Base-by-base conservation (phyloP, 2,329 filamentous ascomycete species). In the Nannizziopsis barbatae region DNA sequence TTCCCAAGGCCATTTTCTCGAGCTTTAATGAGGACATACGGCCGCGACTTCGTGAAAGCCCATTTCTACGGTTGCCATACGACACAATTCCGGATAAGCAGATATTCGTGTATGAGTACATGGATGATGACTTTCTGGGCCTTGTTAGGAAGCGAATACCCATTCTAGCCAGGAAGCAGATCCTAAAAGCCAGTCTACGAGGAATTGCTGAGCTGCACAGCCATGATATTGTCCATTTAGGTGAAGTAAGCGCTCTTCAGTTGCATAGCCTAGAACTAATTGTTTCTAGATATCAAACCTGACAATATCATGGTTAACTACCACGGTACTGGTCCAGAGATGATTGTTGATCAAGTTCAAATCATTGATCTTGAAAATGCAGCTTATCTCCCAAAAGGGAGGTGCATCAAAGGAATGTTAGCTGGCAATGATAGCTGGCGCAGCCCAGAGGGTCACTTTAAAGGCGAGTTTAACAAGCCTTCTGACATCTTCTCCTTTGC, bases 21-120 rank as follows among this genome's bases (percentile, higher is more conserved):
- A 53, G 32, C 47, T 57, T 54, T 20, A 50, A 52, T 18, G 48
- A 53, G 41, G 52, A 54, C 27, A 56, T 60, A 47, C 53, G 46
- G 36, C 59, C 60, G n/a, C 51, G 49, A 10, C 52, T 65, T 50
- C 44, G 22, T 45, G 40, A 62, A 63, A 64, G 60, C n/a, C 49
- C 64, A 22, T 64, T 67, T 52, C 52, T 71, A 43, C 60, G 67
- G 36, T 59, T 64, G 6, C 56, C 66, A 27, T 55, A 64, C 36
- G 70, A 72, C 55, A 67, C 64, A 39, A 62, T 71, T 53, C 66
- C 68, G 1, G 66, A 69, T 11, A 58, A 67, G 55, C 64, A 60
- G 32, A 68, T 71, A 59, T 69, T 72, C 48, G 66, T 71, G 49
- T 72, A 70, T 52, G 65, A 65, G 51, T 71, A 71, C 57, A 56